phyloP scores from a whole-genome alignment of 306 rosid genomes.

The Cucurbita argyrosperma region DNA sequence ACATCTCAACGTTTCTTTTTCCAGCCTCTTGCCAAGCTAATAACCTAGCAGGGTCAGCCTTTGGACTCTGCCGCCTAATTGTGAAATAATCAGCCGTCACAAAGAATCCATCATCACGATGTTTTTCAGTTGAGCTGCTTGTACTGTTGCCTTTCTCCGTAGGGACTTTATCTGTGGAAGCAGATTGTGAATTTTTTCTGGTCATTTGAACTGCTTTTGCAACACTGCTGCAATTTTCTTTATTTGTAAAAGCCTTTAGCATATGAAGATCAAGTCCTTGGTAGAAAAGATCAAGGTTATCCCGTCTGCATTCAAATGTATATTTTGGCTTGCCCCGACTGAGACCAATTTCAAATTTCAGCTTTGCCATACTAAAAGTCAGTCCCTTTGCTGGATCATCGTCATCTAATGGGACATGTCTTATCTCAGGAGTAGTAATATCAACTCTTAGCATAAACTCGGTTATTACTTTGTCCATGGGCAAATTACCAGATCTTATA shows the following conservation, averaged over 20 bases:
- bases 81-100: conserved; percentile 93
- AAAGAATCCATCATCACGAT: conserved; percentile 84
- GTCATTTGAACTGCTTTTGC: conserved; percentile 72
- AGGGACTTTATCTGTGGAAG: conserved; percentile 42
- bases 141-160: conserved; percentile 35
- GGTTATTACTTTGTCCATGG: conserved; percentile 94
- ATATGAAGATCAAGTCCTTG: conserved; percentile 89
- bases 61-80: conserved; percentile 82
- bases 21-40: conserved; percentile 98
- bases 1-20: conserved; percentile 79
- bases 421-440: conserved; percentile 65
- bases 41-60: conserved; percentile 86
- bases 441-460: conserved; percentile 90
- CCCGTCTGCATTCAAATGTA: conserved; percentile 86
- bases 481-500: conserved; percentile 82
- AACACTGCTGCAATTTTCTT: conserved; percentile 46
- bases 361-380: conserved; percentile 62
- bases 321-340: conserved; percentile 88
- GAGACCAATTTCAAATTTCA: conserved; percentile 64
- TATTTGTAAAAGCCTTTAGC: conserved; percentile 55
- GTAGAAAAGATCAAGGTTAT: conserved; percentile 79
- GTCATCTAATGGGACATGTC: conserved; percentile 80
- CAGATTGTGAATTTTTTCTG: conserved; percentile 51
- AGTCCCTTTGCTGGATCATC: conserved; percentile 98
- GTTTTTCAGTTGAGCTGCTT: conserved; percentile 50